A percentile compares a stretch with the other conserved stretches of the same genome.
Evolutionary conservation across 495 filamentous ascomycete genomes (phyloP).

Genomic region (Penicillium herquei): DNA sequence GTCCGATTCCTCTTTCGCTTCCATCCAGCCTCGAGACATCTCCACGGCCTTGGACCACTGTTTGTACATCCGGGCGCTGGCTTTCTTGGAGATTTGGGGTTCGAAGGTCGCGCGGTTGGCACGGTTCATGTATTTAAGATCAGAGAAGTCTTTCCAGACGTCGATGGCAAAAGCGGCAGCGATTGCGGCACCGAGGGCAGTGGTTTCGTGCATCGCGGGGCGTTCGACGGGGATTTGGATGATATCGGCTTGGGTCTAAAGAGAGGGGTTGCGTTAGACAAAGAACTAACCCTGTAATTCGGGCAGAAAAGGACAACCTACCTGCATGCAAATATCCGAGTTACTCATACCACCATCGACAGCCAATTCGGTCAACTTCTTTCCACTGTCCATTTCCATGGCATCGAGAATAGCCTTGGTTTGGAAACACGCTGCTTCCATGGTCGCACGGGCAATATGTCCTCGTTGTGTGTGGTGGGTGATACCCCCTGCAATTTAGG

Average conservation of each 20-base stretch:
- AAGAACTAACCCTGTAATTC: neutral
- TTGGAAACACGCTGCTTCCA: conserved; percentile 94
- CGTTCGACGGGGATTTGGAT: conserved; percentile 85
- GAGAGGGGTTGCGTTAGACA: conserved; percentile 10
- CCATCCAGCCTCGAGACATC: conserved; percentile 84
- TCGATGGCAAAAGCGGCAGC: conserved; percentile 85
- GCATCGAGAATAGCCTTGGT: conserved; percentile 92
- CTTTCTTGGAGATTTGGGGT: conserved; percentile 59
- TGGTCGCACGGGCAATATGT: conserved; percentile 90
- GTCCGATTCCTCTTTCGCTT: conserved; percentile 36
- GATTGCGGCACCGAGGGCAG: conserved; percentile 89
- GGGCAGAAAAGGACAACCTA: conserved; percentile 26
- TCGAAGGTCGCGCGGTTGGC: conserved; percentile 71
- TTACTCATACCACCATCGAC: conserved; percentile 96
- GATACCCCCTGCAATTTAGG: conserved; percentile 62
- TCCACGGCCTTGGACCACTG: conserved; percentile 86
- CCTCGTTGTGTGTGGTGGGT: conserved; percentile 87
- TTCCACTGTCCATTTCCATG: conserved; percentile 88
- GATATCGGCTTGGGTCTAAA: conserved; percentile 84
- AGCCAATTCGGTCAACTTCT: conserved; percentile 71
- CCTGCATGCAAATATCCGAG: conserved; percentile 93
- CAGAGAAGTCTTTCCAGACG: conserved; percentile 77
- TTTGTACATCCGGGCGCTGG: conserved; percentile 67
- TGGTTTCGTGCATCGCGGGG: conserved; percentile 91
- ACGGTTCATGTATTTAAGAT: conserved; percentile 76